Percentiles rank a stretch among this genome's conserved stretches.
phyloP scores from a whole-genome alignment of 345 rosid genomes.

The Euphorbia tirucalli region DNA sequence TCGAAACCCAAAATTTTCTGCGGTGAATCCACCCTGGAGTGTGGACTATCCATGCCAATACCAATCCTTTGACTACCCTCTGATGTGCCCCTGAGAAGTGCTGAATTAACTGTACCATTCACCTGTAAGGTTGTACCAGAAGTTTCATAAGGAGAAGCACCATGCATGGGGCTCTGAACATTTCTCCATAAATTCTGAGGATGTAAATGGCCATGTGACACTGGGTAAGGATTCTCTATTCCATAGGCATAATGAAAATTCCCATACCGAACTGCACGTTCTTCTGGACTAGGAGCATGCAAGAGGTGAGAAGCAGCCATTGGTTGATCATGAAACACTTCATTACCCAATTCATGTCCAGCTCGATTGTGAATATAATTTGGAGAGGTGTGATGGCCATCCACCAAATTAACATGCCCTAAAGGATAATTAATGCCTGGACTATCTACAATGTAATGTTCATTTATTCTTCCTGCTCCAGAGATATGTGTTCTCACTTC shows the following conservation, averaged over 20 bases:
- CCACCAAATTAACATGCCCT: conserved; percentile 50
- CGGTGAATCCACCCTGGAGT: conserved; percentile 46
- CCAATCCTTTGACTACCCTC: conserved; percentile 51
- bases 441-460: conserved; percentile 59
- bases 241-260: conserved; percentile 60
- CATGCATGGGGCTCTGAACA: conserved; percentile 47
- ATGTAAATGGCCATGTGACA: conserved; percentile 52
- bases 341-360: conserved; percentile 61
- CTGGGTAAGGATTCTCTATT: conserved; percentile 47
- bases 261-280: conserved; percentile 48
- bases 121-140: conserved; percentile 42
- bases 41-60: conserved; percentile 48
- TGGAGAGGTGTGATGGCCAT: conserved; percentile 46
- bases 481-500: conserved; percentile 56
- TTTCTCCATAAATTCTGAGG: conserved; percentile 64
- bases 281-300: conserved; percentile 51
- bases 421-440: conserved; percentile 54
- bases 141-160: conserved; percentile 49
- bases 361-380: conserved; percentile 45
- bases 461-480: conserved; percentile 66
- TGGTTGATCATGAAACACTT: conserved; percentile 60
- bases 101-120: conserved; percentile 53
- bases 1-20: conserved; percentile 54
- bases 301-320: conserved; percentile 37
- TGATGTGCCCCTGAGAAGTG: conserved; percentile 38